Evolutionary conservation across 164 flowering plant genomes (phyloP), one percentile per base, ranked within the genome.

Genomic region (Macadamia tetraphylla): DNA sequence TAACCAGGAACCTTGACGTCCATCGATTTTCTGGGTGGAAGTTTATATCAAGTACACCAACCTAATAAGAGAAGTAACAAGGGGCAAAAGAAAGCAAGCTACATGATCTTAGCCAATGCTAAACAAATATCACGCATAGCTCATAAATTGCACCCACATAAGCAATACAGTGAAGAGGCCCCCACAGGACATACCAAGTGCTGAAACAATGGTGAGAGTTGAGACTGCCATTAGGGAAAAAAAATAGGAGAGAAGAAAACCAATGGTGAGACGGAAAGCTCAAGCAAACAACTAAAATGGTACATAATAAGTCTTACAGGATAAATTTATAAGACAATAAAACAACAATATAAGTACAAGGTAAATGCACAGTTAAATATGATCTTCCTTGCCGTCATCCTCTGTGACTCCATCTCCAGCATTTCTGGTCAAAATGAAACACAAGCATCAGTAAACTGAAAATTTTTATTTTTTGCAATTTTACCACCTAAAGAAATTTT

Each of bases 341-440:
- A 5, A 52, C 17, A 52, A 52, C 18, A 17, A 14, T 72, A 79
- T 72, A 65, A 40, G 48, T 49, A 42, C 51, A 52, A 46, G 18
- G 57, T 11, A 65, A 63, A 52, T 56, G 57, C 35, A 46, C 51
- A 46, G 51, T 81, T 85, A 86, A 77, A 82, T 82, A 66, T 80
- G 88, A 48, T 87, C 92, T 31, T 58, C 66, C 78, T 88, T 79
- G 74, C 92, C 77, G 71, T 80, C 90, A 62, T 92, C 98, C 62
- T 88, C 89, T 3, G 71, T 66, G n/a, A 67, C 70, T 60, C 86
- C 91, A 66, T 89, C 96, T 6, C 90, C 86, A 5, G 74, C 84
- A 70, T 87, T 88, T 79, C 98, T 90, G 92, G 65, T 35, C 66
- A 64, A 66, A 64, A 52, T 10, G 13, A 58, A 60, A 51, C 57